A percentile compares a stretch with the other conserved stretches of the same genome.
These are phyloP conservation scores for Mortierella sp. DNA, from an alignment of 371 early-diverging fungal species.

Conservation along the genomic window DNA sequence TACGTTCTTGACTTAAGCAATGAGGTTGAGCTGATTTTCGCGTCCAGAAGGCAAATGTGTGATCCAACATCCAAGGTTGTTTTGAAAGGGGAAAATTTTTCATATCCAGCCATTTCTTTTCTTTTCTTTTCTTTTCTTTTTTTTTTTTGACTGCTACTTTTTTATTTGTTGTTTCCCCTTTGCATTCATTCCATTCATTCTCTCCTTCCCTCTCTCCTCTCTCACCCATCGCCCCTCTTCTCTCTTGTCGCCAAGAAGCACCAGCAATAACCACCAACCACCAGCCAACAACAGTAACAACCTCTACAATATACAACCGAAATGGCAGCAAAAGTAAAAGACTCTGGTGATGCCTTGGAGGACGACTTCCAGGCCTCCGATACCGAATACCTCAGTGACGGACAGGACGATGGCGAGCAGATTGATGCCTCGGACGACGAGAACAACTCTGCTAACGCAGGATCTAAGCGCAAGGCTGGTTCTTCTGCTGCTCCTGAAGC, in stretches of 20 bases:
- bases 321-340: conserved; percentile 39
- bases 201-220: background rate
- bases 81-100: conserved; percentile 8
- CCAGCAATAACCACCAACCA: background rate
- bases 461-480: conserved; percentile 61
- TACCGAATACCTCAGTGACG: conserved; percentile 60
- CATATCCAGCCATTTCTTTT: background rate
- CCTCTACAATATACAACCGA: background rate
- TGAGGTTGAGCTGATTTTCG: background rate
- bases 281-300: background rate
- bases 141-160: background rate
- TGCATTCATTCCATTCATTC: background rate
- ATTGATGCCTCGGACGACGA: conserved; percentile 42
- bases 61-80: background rate
- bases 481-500: conserved; percentile 32
- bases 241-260: too few relatives aligned
- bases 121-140: conserved; percentile 22
- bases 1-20: background rate
- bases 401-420: conserved; percentile 38
- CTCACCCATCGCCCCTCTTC: background rate
- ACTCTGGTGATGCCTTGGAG: conserved; percentile 74
- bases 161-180: background rate
- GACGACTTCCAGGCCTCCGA: conserved; percentile 76
- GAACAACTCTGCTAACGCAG: conserved; percentile 32
- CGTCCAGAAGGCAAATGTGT: background rate